phyloP scores from a whole-genome alignment of 495 filamentous ascomycete genomes.

The Annulohypoxylon stygium region DNA sequence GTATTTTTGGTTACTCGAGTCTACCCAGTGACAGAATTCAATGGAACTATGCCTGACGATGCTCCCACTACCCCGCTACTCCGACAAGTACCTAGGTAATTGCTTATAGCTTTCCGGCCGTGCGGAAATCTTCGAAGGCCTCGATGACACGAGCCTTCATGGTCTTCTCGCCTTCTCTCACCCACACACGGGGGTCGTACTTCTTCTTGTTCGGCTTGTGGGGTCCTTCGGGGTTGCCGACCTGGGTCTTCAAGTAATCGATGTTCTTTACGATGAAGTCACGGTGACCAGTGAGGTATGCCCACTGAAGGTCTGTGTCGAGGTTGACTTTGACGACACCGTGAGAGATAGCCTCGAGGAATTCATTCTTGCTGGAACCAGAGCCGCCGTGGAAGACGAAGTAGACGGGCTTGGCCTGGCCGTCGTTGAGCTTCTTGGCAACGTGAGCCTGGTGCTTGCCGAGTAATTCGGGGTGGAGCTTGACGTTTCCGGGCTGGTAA shows the following conservation, averaged over 20 bases:
- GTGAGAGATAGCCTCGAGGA: constrained; percentile 84
- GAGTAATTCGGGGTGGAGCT: constrained; percentile 93
- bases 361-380: constrained; percentile 90
- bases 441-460: constrained; percentile 94
- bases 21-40: constrained; percentile 20
- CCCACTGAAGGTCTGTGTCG: constrained; percentile 89
- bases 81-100: background rate
- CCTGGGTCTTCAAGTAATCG: constrained; percentile 86
- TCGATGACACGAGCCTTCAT: constrained; percentile 86
- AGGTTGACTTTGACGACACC: constrained; percentile 99
- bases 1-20: constrained; percentile 21
- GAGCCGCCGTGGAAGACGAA: constrained; percentile 99
- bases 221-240: constrained; percentile 94
- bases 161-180: constrained; percentile 97
- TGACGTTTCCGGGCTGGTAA: constrained; percentile 98
- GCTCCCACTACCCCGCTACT: constrained; percentile 1
- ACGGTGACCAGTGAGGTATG: constrained; percentile 89
- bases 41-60: constrained; percentile 19
- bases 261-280: constrained; percentile 95
- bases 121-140: constrained; percentile 92
- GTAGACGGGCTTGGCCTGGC: constrained; percentile 89
- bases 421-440: constrained; percentile 71
- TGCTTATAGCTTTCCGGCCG: constrained; percentile 83
- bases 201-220: constrained; percentile 99
- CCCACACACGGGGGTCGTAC: constrained; percentile 86